phyloP scores from a whole-genome alignment of 208 protist genomes.

The Lotmaria passim region DNA sequence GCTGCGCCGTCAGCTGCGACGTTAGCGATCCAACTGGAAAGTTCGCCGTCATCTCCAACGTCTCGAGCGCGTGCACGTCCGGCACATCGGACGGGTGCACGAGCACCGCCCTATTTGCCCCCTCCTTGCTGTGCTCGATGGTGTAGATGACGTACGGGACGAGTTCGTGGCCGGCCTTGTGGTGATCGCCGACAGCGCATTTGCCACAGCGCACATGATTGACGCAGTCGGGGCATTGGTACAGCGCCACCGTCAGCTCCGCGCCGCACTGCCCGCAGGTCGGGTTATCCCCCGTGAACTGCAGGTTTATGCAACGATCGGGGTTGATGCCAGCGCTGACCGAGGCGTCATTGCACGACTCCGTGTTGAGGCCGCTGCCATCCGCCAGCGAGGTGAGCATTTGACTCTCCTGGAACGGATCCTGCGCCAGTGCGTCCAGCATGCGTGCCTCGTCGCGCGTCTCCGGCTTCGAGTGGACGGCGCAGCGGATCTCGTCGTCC shows the following conservation, averaged over 20 bases:
- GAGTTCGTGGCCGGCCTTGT: slow-evolving; percentile 62
- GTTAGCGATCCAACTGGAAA: slow-evolving; percentile 66
- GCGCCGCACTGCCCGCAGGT: slow-evolving; percentile 64
- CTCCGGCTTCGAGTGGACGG: slow-evolving; percentile 46
- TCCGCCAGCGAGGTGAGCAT: slow-evolving; percentile 33
- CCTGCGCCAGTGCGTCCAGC: slow-evolving; percentile 62
- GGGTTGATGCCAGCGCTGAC: slow-evolving; percentile 12
- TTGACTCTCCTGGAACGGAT: slow-evolving; percentile 55
- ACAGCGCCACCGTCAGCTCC: slow-evolving; percentile 65
- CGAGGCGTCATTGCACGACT: slow-evolving; percentile 31
- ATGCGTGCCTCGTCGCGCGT: slow-evolving; percentile 65
- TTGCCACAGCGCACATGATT: slow-evolving; percentile 77
- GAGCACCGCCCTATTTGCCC: slow-evolving; percentile 44
- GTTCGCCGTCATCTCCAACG: slow-evolving; percentile 77
- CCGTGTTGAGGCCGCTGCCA: slow-evolving; percentile 12
- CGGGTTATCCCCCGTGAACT: slow-evolving; percentile 51
- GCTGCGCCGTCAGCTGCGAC: slow-evolving; percentile 33
- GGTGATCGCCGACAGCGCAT: slow-evolving; percentile 64
- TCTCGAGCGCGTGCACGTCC: slow-evolving; percentile 71
- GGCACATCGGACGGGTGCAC: slow-evolving; percentile 55
- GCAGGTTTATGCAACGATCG: slow-evolving; percentile 35
- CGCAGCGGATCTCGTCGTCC: slow-evolving; percentile 42
- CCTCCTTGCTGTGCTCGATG: slow-evolving; percentile 50
- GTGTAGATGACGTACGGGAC: slow-evolving; percentile 67
- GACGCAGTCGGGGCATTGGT: slow-evolving; percentile 59